Evolutionary conservation across 2,329 filamentous ascomycete genomes (phyloP).

Genomic region (Pyrenophora teres): DNA sequence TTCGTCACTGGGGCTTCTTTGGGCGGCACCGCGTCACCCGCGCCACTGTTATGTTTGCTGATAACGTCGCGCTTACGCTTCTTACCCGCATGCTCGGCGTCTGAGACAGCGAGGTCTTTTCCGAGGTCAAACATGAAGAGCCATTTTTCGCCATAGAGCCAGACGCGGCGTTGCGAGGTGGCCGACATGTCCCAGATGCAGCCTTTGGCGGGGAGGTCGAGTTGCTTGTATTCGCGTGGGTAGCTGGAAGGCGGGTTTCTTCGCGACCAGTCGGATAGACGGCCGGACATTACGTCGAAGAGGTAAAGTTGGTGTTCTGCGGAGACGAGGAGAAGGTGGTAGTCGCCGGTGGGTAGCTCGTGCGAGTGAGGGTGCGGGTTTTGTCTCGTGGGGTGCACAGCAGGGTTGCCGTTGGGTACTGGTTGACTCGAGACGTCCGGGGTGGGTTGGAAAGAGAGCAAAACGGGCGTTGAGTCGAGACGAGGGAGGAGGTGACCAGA

Average conservation of each 20-base stretch:
- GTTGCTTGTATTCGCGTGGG: slow-evolving; percentile 72
- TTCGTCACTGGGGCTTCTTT: slow-evolving; percentile 54
- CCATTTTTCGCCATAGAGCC: slow-evolving; percentile 86
- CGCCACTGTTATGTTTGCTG: slow-evolving; percentile 54
- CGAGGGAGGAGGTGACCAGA: slow-evolving; percentile 58
- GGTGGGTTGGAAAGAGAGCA: slow-evolving; percentile 54
- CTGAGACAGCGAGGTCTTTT: slow-evolving; percentile 61
- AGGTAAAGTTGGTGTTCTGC: slow-evolving; percentile 72
- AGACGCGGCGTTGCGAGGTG: slow-evolving; percentile 62
- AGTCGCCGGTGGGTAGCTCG: slow-evolving; percentile 59
- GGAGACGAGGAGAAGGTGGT: slow-evolving; percentile 65
- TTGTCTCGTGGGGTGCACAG: slow-evolving; percentile 55
- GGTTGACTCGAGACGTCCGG: slow-evolving; percentile 22
- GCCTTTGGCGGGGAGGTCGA: slow-evolving; percentile 81
- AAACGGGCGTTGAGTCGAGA: slow-evolving; percentile 51
- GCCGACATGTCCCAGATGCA: slow-evolving; percentile 76
- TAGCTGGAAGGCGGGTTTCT: slow-evolving; percentile 77
- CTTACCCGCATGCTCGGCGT: slow-evolving; percentile 23
- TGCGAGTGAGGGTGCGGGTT: slow-evolving; percentile 61
- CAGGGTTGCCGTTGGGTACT: slow-evolving; percentile 53
- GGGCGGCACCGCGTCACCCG: slow-evolving; percentile 59
- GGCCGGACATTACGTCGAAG: slow-evolving; percentile 77
- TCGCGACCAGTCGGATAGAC: slow-evolving; percentile 82
- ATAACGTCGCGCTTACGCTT: slow-evolving; percentile 37
- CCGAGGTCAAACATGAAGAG: slow-evolving; percentile 90